phyloP scores from a whole-genome alignment of 768 basidiomycete species.

The Terana coerulea region DNA sequence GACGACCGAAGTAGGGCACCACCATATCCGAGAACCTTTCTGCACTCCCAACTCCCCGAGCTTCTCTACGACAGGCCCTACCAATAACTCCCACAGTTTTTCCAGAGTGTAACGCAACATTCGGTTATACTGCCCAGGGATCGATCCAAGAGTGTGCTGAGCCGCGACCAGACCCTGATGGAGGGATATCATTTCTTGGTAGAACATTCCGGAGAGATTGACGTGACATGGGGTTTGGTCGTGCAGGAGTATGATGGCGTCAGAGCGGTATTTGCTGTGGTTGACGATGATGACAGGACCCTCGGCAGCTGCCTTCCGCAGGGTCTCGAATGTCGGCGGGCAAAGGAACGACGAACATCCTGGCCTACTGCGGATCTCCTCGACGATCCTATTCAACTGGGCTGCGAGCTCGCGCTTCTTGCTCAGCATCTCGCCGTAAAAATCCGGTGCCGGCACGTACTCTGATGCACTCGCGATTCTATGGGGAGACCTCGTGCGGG shows the following conservation, averaged over 20 bases:
- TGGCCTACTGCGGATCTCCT: too few relatives aligned
- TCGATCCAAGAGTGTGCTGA: neutral
- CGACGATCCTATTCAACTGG: too few relatives aligned
- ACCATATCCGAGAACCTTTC: constrained; percentile 11
- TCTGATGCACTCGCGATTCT: too few relatives aligned
- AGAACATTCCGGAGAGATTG: neutral
- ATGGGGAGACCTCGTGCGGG: too few relatives aligned
- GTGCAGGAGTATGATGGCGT: constrained; percentile 30
- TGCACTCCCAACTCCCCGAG: neutral
- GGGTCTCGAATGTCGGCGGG: constrained; percentile 19
- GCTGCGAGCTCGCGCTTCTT: too few relatives aligned
- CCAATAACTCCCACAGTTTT: neutral
- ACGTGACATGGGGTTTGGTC: constrained; percentile 12
- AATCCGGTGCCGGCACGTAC: too few relatives aligned
- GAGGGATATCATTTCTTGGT: neutral
- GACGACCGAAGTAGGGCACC: constrained; percentile 31
- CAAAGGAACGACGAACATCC: too few relatives aligned
- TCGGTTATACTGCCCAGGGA: neutral
- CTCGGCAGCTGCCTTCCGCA: constrained; percentile 25
- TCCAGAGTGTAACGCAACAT: neutral
- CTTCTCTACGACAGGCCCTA: neutral
- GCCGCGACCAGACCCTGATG: neutral
- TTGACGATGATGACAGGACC: constrained; percentile 39
- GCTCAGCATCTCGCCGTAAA: too few relatives aligned
- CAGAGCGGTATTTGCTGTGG: constrained; percentile 27